Conservation (phyloP, 257 asterid genomes). For the Echites panduratus region DNA sequence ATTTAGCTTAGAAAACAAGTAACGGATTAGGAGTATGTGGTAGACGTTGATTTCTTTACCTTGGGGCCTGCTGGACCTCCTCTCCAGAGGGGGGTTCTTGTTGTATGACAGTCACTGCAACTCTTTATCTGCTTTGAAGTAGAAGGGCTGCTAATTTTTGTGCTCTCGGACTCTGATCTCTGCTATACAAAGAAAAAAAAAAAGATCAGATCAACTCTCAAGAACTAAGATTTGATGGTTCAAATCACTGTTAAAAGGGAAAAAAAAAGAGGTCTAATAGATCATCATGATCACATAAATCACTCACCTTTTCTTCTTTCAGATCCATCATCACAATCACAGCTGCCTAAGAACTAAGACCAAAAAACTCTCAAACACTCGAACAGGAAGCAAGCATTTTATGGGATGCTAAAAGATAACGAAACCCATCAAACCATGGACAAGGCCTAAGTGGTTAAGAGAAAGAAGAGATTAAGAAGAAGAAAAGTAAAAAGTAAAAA, state of each 20-base stretch:
- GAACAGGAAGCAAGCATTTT: too few relatives aligned
- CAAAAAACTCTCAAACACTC: background rate
- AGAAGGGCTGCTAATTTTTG: conserved; percentile 20
- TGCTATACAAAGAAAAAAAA: conserved; percentile 11
- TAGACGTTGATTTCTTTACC: conserved; percentile 32
- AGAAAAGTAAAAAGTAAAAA: background rate
- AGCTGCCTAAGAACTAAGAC: background rate
- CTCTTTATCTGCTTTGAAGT: conserved; percentile 32
- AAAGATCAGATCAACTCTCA: conserved; percentile 1
- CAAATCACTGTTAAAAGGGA: background rate
- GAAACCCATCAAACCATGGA: too few relatives aligned
- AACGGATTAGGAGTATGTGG: background rate
- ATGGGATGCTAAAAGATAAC: too few relatives aligned
- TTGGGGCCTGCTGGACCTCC: conserved; percentile 96
- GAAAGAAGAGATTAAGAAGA: too few relatives aligned
- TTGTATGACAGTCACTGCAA: conserved; percentile 69
- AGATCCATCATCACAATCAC: conserved; percentile 60
- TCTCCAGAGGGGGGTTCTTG: conserved; percentile 91
- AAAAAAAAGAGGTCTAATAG: background rate
- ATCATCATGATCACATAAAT: conserved; percentile 12
- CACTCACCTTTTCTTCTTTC: conserved; percentile 54
- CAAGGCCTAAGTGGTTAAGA: background rate
- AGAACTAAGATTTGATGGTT: background rate
- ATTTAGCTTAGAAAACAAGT: background rate
- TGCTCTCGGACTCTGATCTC: conserved; percentile 43